Percentiles rank a stretch among this genome's conserved stretches.
Conservation (phyloP, 495 filamentous ascomycete species). For the Halenospora varia region DNA sequence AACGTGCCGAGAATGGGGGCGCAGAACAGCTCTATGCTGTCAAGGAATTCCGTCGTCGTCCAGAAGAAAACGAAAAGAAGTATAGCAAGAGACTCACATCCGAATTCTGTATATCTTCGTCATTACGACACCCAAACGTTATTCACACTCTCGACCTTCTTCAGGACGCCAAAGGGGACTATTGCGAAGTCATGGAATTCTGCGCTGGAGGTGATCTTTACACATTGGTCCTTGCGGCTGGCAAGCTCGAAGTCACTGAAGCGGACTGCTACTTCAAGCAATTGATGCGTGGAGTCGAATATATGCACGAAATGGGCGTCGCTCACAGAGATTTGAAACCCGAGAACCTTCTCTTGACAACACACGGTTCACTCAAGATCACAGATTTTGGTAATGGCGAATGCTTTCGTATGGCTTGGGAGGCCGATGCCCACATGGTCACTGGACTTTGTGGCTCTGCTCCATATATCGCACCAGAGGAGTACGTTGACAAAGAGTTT, state of each 20-base stretch:
- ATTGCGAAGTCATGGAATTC: constrained; percentile 99
- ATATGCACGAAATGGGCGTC: constrained; percentile 99
- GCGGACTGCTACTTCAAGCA: constrained; percentile 99
- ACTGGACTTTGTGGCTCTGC: constrained; percentile 93
- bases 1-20: constrained; percentile 77
- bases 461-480: constrained; percentile 96
- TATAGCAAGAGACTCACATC: constrained; percentile 98
- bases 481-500: constrained; percentile 92
- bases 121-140: constrained; percentile 93
- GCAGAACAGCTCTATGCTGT: constrained; percentile 93
- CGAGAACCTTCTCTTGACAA: constrained; percentile 93
- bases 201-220: constrained; percentile 97
- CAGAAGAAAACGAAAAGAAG: constrained; percentile 90
- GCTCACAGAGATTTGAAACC: constrained; percentile 97
- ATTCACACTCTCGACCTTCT: constrained; percentile 96
- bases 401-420: constrained; percentile 99
- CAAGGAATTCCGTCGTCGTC: constrained; percentile 94
- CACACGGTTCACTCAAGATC: constrained; percentile 92
- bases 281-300: constrained; percentile 98
- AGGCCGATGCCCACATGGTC: constrained; percentile 96
- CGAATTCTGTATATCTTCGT: constrained; percentile 98
- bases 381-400: constrained; percentile 99
- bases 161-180: constrained; percentile 94
- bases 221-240: constrained; percentile 85
- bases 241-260: constrained; percentile 88